Percentiles rank a stretch among this genome's conserved stretches.
Conservation (phyloP, 371 early-diverging fungal genomes). For the Saksenaea oblongispora region DNA sequence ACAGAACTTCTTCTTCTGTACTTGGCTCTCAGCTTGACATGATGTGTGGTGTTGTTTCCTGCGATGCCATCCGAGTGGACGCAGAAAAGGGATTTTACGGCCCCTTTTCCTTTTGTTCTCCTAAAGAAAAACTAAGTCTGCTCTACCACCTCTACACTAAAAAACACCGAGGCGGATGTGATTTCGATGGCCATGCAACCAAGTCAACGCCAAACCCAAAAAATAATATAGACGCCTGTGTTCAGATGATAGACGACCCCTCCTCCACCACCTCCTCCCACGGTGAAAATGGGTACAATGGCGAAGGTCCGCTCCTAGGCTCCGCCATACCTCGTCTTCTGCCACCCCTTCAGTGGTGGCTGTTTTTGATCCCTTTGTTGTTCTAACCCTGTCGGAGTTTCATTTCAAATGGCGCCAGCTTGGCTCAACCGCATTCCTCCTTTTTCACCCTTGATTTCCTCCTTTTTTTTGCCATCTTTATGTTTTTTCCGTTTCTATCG, state of each 20-base stretch:
- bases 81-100: conserved; percentile 58
- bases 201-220: not conserved
- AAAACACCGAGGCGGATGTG: conserved; percentile 26
- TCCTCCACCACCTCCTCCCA: not conserved
- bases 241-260: not conserved
- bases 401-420: not conserved
- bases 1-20: conserved; percentile 11
- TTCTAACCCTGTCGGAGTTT: not conserved
- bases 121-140: conserved; percentile 53
- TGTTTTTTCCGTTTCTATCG: no score
- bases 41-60: conserved; percentile 55
- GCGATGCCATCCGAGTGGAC: conserved; percentile 55
- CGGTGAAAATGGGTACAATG: not conserved
- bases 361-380: not conserved
- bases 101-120: conserved; percentile 54
- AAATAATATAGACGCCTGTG: not conserved
- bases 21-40: conserved; percentile 46
- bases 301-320: not conserved
- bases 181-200: conserved; percentile 27
- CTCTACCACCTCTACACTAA: conserved; percentile 37
- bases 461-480: no score
- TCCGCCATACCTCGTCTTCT: no score
- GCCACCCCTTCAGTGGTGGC: no score
- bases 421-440: not conserved
- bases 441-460: not conserved